Evolutionary conservation across 2,329 filamentous ascomycete species (phyloP), one percentile per base, ranked within the genome.

Genomic region (Trichoderma sp.): DNA sequence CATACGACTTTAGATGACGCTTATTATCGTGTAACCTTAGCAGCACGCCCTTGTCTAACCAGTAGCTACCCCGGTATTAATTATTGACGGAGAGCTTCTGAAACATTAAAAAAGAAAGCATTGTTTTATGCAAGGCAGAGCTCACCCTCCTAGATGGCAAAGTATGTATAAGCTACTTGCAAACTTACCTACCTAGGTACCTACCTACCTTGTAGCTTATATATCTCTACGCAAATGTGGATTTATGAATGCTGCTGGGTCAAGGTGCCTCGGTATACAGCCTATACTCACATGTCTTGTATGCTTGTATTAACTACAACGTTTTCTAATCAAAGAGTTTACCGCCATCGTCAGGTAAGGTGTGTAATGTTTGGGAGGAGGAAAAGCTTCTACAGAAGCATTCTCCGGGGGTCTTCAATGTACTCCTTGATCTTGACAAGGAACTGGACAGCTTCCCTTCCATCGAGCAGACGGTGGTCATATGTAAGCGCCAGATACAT

Each of bases 401-500:
- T 97, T 77, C 92, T 91, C 73, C 93, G 86, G 49, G 95, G 95
- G 78, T 98, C 96, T 84, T 98, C 95, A 74, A 98, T 97, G 79
- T 92, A 97, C 81, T 97, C 93, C 89, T 98, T 98, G 77, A 99
- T 85, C 88, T 97, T 97, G 71, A 98, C 91, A 74, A 98, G 85
- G 86, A 98, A 98, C 71, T 95, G 96, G 51, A 97, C 94, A 58
- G 95, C 96, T 83, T 98, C 95, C 78, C 95, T 89, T 61, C 96
- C 96, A 80, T 98, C 96, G 28, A 99, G 86, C 60, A 99, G 88
- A 78, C 96, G 92, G 83, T 99, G 96, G 80, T 99, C 96, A 78
- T 99, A 99, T 16, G 96, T 99, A 70, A 99, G 86, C 52, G 96
- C 96, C 72, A 99, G 88, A 81, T 97, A 98, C 96, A 99, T 99